A percentile compares a stretch with the other conserved stretches of the same genome.
These are phyloP conservation scores for Colletotrichum coccodes DNA, from an alignment of 2,329 filamentous ascomycete genomes.

Conservation along the genomic window DNA sequence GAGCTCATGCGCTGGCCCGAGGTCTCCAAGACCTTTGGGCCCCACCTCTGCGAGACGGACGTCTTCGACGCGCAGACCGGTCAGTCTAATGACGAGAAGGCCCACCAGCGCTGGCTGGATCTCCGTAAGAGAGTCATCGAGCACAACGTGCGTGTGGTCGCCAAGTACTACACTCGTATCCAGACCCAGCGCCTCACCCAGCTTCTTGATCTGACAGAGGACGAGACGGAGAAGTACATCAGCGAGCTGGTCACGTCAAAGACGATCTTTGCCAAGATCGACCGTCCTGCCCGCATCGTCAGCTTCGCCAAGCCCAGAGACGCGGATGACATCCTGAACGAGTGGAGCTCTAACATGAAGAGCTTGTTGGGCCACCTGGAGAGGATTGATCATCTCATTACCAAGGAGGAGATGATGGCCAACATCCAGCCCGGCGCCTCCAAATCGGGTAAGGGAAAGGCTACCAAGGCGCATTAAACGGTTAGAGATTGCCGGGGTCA, in stretches of 20 bases:
- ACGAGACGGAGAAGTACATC: slow-evolving; percentile 99
- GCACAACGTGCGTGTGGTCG: slow-evolving; percentile 97
- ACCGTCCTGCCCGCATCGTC: slow-evolving; percentile 90
- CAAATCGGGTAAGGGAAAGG: slow-evolving; percentile 49
- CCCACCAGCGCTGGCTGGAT: slow-evolving; percentile 89
- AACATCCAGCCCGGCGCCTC: slow-evolving; percentile 78
- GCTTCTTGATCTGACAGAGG: slow-evolving; percentile 89
- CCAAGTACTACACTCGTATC: slow-evolving; percentile 99
- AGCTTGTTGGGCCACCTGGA: slow-evolving; percentile 85
- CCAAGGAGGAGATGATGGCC: slow-evolving; percentile 99
- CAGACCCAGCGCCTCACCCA: slow-evolving; percentile 90
- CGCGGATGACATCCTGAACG: slow-evolving; percentile 95
- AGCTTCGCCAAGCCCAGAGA: slow-evolving; percentile 95
- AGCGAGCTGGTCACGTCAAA: slow-evolving; percentile 96
- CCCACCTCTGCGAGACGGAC: slow-evolving; percentile 88
- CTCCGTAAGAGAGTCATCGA: slow-evolving; percentile 98
- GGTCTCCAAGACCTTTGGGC: slow-evolving; percentile 87
- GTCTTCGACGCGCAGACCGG: slow-evolving; percentile 80
- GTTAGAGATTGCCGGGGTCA: background rate
- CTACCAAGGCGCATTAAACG: slow-evolving; percentile 47
- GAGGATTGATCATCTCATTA: slow-evolving; percentile 96
- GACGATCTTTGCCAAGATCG: slow-evolving; percentile 98
- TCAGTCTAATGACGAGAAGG: slow-evolving; percentile 80
- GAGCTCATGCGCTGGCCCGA: slow-evolving; percentile 99
- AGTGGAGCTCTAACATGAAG: slow-evolving; percentile 99